Percentiles rank a stretch among this genome's conserved stretches.
Conservation (phyloP, 2,329 filamentous ascomycete species). For the Hypoxylon sp. region DNA sequence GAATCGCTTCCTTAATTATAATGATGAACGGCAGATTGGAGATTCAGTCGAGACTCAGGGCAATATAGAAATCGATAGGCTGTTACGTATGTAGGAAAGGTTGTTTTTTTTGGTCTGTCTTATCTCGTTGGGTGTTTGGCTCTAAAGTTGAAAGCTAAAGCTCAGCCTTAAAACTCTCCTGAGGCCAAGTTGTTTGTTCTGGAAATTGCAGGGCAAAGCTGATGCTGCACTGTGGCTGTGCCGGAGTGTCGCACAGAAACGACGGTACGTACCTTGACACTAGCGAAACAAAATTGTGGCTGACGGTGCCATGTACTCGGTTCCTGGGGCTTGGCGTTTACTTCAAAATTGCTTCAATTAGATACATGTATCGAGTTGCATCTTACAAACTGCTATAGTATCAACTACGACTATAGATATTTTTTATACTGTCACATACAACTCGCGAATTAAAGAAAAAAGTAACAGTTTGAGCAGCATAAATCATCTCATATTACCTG, state of each 20-base stretch:
- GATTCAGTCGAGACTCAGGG: slow-evolving; percentile 2
- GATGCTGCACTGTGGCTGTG: slow-evolving; percentile 33
- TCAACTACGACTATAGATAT: not conserved
- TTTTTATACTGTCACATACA: not conserved
- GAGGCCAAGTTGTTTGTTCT: slow-evolving; percentile 40
- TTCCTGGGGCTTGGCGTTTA: slow-evolving; percentile 5
- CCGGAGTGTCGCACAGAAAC: not conserved
- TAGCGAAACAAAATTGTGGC: slow-evolving; percentile 3
- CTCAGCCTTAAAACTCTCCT: slow-evolving; percentile 43
- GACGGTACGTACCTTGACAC: slow-evolving; percentile 1
- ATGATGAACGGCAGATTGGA: slow-evolving; percentile 10
- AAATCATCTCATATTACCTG: not conserved
- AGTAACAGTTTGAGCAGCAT: not conserved
- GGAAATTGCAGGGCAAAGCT: slow-evolving; percentile 33
- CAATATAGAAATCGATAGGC: slow-evolving; percentile 3
- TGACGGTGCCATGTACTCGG: slow-evolving; percentile 4
- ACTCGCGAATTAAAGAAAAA: not conserved
- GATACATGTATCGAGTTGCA: no score
- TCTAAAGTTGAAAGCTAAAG: not conserved
- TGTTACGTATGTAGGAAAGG: not conserved
- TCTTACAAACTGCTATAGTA: no score
- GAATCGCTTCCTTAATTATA: slow-evolving; percentile 12
- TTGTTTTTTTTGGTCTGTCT: slow-evolving; percentile 5
- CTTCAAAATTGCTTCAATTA: no score
- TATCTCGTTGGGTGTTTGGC: slow-evolving; percentile 3